Evolutionary conservation across 139 green algal genomes (phyloP).

Genomic region (Micromonas pusilla): DNA sequence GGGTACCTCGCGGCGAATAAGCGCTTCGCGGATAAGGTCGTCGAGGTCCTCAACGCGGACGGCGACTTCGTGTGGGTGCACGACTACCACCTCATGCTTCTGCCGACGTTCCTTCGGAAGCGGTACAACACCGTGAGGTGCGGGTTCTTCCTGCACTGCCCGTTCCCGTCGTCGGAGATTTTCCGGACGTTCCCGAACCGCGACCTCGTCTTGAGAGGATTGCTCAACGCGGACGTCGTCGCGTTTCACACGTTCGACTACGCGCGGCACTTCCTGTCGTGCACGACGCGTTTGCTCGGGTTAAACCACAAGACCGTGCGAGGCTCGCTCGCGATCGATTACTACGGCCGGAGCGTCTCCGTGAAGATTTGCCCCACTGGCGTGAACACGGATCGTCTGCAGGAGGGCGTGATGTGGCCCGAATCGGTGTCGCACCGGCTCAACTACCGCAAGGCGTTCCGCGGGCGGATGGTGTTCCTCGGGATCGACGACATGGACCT

Average conservation of each 20-base stretch:
- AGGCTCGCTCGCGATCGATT: conserved; percentile 86
- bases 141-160: conserved; percentile 94
- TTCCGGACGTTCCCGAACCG: conserved; percentile 91
- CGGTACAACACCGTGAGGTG: conserved; percentile 44
- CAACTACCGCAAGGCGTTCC: conserved; percentile 57
- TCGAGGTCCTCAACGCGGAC: conserved; percentile 47
- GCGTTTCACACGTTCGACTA: conserved; percentile 99
- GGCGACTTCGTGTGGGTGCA: conserved; percentile 96
- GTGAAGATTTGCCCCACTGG: conserved; percentile 97
- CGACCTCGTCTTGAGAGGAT: conserved; percentile 82
- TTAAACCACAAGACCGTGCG: conserved; percentile 83
- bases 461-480: conserved; percentile 32
- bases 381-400: conserved; percentile 75
- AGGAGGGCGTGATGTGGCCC: conserved; percentile 67
- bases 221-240: conserved; percentile 93
- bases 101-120: conserved; percentile 82
- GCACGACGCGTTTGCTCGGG: conserved; percentile 89
- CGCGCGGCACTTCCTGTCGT: conserved; percentile 94
- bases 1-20: conserved; percentile 97
- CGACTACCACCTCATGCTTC: conserved; percentile 97
- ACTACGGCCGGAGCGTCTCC: conserved; percentile 88
- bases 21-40: conserved; percentile 55
- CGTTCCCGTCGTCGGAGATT: conserved; percentile 94
- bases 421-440: conserved; percentile 86
- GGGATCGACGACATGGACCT: conserved; percentile 94